phyloP scores from a whole-genome alignment of 2,329 filamentous ascomycete genomes.

The Nemania diffusa region DNA sequence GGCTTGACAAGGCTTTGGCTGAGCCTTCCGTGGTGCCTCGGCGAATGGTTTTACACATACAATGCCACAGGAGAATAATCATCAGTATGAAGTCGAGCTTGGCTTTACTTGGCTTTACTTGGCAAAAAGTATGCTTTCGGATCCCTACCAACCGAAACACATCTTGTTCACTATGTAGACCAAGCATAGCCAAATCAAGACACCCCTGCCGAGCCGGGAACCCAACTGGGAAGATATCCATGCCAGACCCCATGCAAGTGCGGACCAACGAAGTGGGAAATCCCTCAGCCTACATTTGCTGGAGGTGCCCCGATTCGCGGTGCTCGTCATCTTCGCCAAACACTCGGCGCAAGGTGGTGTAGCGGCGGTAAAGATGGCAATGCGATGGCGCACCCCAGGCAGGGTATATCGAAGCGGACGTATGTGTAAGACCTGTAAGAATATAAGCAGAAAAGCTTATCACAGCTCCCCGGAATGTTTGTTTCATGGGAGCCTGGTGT shows the following conservation, averaged over 20 bases:
- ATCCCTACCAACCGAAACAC: slow-evolving; percentile 13
- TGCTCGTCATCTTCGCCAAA: slow-evolving; percentile 3
- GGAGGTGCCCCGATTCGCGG: slow-evolving; percentile 28
- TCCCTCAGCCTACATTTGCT: slow-evolving; percentile 30
- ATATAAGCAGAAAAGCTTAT: slow-evolving; percentile 33
- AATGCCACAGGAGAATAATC: not conserved
- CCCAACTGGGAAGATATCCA: slow-evolving; percentile 16
- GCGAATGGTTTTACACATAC: not conserved
- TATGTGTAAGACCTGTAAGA: too few species aligned
- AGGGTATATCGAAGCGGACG: slow-evolving; percentile 22
- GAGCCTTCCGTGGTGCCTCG: not conserved
- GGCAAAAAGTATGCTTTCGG: slow-evolving; percentile 5
- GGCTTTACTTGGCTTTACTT: slow-evolving; percentile 23
- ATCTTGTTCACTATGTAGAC: not conserved
- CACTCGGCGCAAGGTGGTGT: not conserved
- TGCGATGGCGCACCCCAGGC: slow-evolving; percentile 1
- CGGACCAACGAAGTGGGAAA: slow-evolving; percentile 25
- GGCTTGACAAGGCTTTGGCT: slow-evolving; percentile 1
- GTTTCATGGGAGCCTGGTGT: not conserved
- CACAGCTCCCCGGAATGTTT: not conserved
- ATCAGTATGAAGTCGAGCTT: slow-evolving; percentile 11
- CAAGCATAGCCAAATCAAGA: slow-evolving; percentile 12
- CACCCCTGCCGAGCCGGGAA: slow-evolving; percentile 32
- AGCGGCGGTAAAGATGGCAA: slow-evolving; percentile 4
- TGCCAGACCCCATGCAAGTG: slow-evolving; percentile 26